These are phyloP conservation scores for Hemisphaericaspora subhashii DNA, from an alignment of 1,139 yeast species.

Conservation along the genomic window DNA sequence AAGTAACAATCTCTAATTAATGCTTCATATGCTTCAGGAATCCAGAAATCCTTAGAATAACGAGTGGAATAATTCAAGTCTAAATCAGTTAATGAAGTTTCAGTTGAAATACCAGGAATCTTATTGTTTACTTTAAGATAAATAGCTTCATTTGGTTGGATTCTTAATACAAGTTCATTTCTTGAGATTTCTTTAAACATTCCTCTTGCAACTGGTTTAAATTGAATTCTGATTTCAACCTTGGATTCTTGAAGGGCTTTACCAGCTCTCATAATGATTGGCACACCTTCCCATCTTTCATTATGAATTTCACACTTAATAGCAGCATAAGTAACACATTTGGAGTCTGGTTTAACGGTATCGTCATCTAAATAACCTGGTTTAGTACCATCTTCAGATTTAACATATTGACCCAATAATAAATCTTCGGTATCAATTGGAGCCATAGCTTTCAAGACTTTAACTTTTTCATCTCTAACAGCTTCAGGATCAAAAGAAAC, in stretches of 20 bases:
- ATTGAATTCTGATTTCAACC: slow-evolving; percentile 93
- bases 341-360: slow-evolving; percentile 79
- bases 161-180: slow-evolving; percentile 88
- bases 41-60: slow-evolving; percentile 81
- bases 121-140: slow-evolving; percentile 90
- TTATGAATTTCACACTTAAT: slow-evolving; percentile 73
- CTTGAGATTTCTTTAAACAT: slow-evolving; percentile 80
- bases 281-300: slow-evolving; percentile 98
- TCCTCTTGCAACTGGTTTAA: slow-evolving; percentile 81
- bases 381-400: slow-evolving; percentile 81
- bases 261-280: slow-evolving; percentile 94
- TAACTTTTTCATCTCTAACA: slow-evolving; percentile 93
- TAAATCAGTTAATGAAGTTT: slow-evolving; percentile 82
- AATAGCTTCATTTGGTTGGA: slow-evolving; percentile 94
- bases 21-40: slow-evolving; percentile 97
- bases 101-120: slow-evolving; percentile 86
- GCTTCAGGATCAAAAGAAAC: slow-evolving; percentile 87
- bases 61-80: slow-evolving; percentile 83
- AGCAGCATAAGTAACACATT: slow-evolving; percentile 93
- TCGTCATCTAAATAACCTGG: slow-evolving; percentile 93
- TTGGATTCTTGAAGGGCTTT: slow-evolving; percentile 90
- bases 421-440: slow-evolving; percentile 66
- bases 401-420: slow-evolving; percentile 83
- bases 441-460: slow-evolving; percentile 79
- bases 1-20: slow-evolving; percentile 85